Percentiles rank a stretch among this genome's conserved stretches.
Conservation (phyloP, 2,329 filamentous ascomycete genomes). For the Periconia sp. region DNA sequence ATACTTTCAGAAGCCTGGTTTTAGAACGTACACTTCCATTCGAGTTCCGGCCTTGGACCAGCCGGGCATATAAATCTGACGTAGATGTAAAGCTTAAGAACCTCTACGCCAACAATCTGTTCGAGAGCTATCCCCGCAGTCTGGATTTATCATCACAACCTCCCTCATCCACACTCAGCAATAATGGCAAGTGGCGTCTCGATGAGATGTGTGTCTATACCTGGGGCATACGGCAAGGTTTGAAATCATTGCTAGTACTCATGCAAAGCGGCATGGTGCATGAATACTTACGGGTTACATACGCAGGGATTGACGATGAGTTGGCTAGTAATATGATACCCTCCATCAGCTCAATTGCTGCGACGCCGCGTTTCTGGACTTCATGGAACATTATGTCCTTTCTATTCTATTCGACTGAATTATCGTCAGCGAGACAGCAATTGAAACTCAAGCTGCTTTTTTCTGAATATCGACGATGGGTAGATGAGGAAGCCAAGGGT, state of each 20-base stretch:
- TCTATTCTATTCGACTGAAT: no score
- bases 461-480: not conserved
- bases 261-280: not conserved
- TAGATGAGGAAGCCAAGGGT: not conserved
- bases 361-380: no score
- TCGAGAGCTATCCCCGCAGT: not conserved
- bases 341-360: no score
- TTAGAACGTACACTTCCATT: conserved; percentile 8
- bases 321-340: not conserved
- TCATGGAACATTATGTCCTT: no score
- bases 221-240: not conserved
- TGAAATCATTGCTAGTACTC: not conserved
- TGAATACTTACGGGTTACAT: not conserved
- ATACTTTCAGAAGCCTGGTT: conserved; percentile 3
- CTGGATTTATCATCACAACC: not conserved
- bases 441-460: no score
- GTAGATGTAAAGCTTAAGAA: not conserved
- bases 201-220: not conserved
- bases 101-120: not conserved
- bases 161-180: not conserved
- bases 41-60: conserved; percentile 13
- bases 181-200: not conserved
- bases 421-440: no score
- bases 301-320: not conserved
- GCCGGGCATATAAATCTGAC: not conserved